Percentiles rank a stretch among this genome's conserved stretches.
Conservation (phyloP, 768 basidiomycete genomes). For the Termitomyces sp. region DNA sequence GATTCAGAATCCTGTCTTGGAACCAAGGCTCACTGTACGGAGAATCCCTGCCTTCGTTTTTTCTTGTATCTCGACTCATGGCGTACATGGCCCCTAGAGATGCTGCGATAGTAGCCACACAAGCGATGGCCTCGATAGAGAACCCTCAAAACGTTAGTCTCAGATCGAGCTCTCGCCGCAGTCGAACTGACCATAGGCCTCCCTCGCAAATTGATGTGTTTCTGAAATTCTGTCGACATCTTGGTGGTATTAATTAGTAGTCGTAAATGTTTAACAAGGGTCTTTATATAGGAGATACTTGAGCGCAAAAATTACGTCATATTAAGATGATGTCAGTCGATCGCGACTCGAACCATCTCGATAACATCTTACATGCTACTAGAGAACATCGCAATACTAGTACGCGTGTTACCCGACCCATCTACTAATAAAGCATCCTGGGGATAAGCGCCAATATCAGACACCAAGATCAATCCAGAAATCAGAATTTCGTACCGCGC, state of each 20-base stretch:
- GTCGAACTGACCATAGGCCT: constrained; percentile 13
- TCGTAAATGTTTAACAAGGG: neutral
- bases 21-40: constrained; percentile 23
- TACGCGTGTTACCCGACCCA: constrained; percentile 37
- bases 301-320: constrained; percentile 6
- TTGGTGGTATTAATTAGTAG: neutral
- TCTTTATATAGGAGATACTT: neutral
- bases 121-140: constrained; percentile 22
- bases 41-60: constrained; percentile 26
- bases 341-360: too few relatives aligned
- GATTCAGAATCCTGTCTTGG: neutral
- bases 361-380: constrained; percentile 23
- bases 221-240: constrained; percentile 2
- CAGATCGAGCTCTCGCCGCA: neutral
- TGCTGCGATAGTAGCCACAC: constrained; percentile 21
- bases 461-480: neutral
- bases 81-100: constrained; percentile 27
- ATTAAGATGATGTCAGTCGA: neutral
- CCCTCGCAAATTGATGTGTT: constrained; percentile 10
- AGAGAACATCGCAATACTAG: constrained; percentile 34
- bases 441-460: neutral
- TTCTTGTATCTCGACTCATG: constrained; percentile 26
- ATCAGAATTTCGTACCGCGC: constrained; percentile 24
- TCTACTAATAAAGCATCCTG: constrained; percentile 49
- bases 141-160: neutral